Conservation (phyloP, 148 eudicot species). For the Fagopyrum tataricum region DNA sequence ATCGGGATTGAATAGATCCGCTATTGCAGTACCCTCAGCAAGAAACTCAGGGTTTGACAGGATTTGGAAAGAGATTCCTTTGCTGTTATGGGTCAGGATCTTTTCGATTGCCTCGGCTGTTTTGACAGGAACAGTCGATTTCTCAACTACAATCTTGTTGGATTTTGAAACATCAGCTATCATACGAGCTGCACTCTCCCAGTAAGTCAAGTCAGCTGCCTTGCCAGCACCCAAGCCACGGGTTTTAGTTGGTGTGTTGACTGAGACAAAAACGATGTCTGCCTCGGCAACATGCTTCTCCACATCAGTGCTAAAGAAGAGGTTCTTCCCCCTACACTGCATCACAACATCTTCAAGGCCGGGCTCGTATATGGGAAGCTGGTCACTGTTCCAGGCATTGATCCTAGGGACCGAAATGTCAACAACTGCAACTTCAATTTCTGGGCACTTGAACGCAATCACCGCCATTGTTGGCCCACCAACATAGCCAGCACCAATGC, state of each 20-base stretch:
- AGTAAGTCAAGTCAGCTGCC: slow-evolving; percentile 60
- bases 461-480: slow-evolving; percentile 71
- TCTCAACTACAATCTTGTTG: slow-evolving; percentile 60
- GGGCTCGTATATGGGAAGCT: slow-evolving; percentile 58
- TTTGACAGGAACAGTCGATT: slow-evolving; percentile 65
- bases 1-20: slow-evolving; percentile 48
- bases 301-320: slow-evolving; percentile 54
- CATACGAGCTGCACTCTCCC: slow-evolving; percentile 70
- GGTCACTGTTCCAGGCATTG: slow-evolving; percentile 56
- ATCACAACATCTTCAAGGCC: slow-evolving; percentile 52
- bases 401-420: slow-evolving; percentile 52
- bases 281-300: slow-evolving; percentile 54
- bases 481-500: slow-evolving; percentile 60
- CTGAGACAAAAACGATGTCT: slow-evolving; percentile 57
- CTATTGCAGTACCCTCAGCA: slow-evolving; percentile 60
- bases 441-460: slow-evolving; percentile 54
- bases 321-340: slow-evolving; percentile 56
- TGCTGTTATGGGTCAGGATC: slow-evolving; percentile 51
- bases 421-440: slow-evolving; percentile 42
- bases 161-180: slow-evolving; percentile 53
- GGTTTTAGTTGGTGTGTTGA: slow-evolving; percentile 63
- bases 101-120: slow-evolving; percentile 74
- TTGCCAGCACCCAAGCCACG: slow-evolving; percentile 61
- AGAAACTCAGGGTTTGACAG: slow-evolving; percentile 62
- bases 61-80: slow-evolving; percentile 53